Percentiles rank a stretch among this genome's conserved stretches.
Evolutionary conservation across 768 basidiomycete species (phyloP).

Genomic region (Austroboletus eburneus): DNA sequence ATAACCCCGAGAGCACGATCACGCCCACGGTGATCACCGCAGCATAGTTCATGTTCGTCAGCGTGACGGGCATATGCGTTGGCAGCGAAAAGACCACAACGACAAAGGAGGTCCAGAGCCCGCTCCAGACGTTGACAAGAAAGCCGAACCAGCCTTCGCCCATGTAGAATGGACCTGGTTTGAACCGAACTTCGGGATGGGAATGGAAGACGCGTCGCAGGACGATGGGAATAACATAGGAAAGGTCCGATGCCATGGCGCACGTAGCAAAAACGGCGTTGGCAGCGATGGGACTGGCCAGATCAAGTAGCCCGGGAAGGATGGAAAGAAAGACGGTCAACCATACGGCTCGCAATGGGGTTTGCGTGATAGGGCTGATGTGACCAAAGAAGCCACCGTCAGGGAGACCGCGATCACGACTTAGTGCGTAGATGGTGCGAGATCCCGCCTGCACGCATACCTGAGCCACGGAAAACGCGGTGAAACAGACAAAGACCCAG

Average conservation of each 20-base stretch:
- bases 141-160: slow-evolving; percentile 46
- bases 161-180: slow-evolving; percentile 60
- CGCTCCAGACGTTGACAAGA: slow-evolving; percentile 42
- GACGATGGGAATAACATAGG: slow-evolving; percentile 56
- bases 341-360: slow-evolving; percentile 57
- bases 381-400: slow-evolving; percentile 56
- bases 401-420: slow-evolving; percentile 49
- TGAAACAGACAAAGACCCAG: slow-evolving; percentile 57
- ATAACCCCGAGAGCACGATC: slow-evolving; percentile 32
- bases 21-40: slow-evolving; percentile 30
- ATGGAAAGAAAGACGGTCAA: slow-evolving; percentile 40
- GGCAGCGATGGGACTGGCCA: slow-evolving; percentile 49
- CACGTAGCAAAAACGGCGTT: slow-evolving; percentile 58
- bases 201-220: slow-evolving; percentile 46
- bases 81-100: slow-evolving; percentile 49
- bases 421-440: slow-evolving; percentile 57
- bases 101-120: slow-evolving; percentile 44
- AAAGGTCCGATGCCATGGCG: slow-evolving; percentile 48
- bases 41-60: slow-evolving; percentile 50
- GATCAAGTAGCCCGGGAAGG: slow-evolving; percentile 45
- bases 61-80: slow-evolving; percentile 44
- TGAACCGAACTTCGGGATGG: slow-evolving; percentile 57
- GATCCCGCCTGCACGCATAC: slow-evolving; percentile 50
- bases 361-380: slow-evolving; percentile 42
- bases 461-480: slow-evolving; percentile 59